Evolutionary conservation across 2,329 filamentous ascomycete species (phyloP), one percentile per base, ranked within the genome.

Genomic region (Graphilbum fragrans): DNA sequence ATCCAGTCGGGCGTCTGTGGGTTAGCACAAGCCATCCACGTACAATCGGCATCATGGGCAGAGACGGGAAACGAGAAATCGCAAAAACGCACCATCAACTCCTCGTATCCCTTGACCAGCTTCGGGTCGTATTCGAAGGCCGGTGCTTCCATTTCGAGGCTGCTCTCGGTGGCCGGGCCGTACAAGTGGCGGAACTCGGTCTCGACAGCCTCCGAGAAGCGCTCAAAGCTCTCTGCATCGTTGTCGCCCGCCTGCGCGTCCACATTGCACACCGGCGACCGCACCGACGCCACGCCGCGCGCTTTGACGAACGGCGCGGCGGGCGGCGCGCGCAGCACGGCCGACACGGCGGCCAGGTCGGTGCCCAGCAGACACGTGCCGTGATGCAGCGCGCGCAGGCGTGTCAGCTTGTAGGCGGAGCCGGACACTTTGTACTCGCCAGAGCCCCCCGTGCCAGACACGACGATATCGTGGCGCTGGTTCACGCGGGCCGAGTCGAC

Each of bases 371-470:
- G 68, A 53, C 87, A 92, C 0, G 92, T 98, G 8, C 88, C 92
- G 60, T 98, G 92, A 60, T 98, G 92, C 44, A 98, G 67, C 8
- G 87, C 47, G 35, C 90, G 73, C 38, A 76, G 65, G 20, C 84
- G 71, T 0, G 85, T 95, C 41, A 98, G 69, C 61, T 96, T 96
- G 64, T 94, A 98, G 11, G 92, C 92, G 1, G 87, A 95, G 1
- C 92, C 92, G 0, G 87, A 94, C 11, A 96, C 73, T 59, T 98
- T 98, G 55, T 14, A 14, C 8, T 16, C 14, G 4, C 20, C 34
- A 14, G 14, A 4, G 10, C 11, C 31, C 17, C 11, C 31, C 17
- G 11, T 17, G 10, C 27, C 44, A 43, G 80, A 74, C 36, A 93
- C 67, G 20, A 96, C 86, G 52, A 98, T 95, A 57, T 98, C 92